Base-by-base conservation (phyloP, 768 basidiomycete genomes). In the Kwoniella sp. region DNA sequence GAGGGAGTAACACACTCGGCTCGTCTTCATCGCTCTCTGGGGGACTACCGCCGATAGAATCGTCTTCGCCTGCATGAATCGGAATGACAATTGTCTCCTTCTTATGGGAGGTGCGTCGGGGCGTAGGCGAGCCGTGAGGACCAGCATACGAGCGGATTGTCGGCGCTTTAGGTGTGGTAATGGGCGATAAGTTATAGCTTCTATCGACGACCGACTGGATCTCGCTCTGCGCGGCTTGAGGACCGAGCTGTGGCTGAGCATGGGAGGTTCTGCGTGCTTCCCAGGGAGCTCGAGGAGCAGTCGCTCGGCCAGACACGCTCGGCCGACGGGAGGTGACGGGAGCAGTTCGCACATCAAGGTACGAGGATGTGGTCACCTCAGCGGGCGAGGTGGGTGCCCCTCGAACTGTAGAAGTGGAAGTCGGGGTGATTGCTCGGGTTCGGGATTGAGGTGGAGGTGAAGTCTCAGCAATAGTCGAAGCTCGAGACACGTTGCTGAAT, bases 11-110 rank as follows among this genome's bases (percentile, higher is more conserved):
- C 28, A 77, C 75, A 1, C 71, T 71, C 1, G 73, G 75, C 12
- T 73, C 61, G 34, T 73, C 73, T 31, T 77, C 75, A 52, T 77
- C 75, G 47, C 73, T 74, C 25, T 64, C 58, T 4, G 73, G 71
- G 26, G 75, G 75, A 50, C 67, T 71, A 1, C 65, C 71, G 1
- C 61, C 75, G 3, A 66, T 55, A 2, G 63, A 69, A 0, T 55
- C 62, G 5, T 72, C 64, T 23, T 47, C 41, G 12, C 28, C 41
- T 11, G 12, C 41, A 17, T 61, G 57, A 48, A 73, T 62, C 8
- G 66, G 66, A 0, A 58, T 30, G 1, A 62, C 56, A 30, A 65
- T 55, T 23, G 12, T 63, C 5, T 61, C 29, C 3, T 53, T 38
- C 1, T 2, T 17, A 25, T 51, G 50, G 25, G 50, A 45, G 17